These are phyloP conservation scores for Plasmodium knowlesi DNA, from an alignment of 169 alveolate species.

Conservation along the genomic window DNA sequence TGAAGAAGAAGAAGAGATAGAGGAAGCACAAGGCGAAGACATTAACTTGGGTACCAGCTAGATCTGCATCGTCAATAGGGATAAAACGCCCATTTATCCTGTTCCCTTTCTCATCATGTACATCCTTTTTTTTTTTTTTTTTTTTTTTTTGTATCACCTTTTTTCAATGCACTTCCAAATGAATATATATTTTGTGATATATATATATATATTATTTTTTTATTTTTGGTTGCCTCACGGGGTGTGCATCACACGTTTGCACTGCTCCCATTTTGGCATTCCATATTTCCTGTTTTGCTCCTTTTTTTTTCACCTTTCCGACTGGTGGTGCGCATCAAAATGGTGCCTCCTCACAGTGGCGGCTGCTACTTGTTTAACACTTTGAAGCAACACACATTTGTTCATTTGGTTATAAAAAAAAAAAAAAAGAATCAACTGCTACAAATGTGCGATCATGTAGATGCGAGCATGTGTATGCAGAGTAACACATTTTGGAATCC, in stretches of 20 bases:
- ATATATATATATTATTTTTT: no score
- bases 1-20: neutral
- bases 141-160: neutral
- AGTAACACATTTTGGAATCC: neutral
- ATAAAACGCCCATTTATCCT: neutral
- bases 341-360: neutral
- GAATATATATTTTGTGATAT: neutral
- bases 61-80: neutral
- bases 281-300: neutral
- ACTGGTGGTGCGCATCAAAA: neutral
- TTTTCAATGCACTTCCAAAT: neutral
- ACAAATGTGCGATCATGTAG: neutral
- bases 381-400: neutral
- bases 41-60: neutral
- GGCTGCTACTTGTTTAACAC: neutral
- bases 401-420: neutral
- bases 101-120: neutral
- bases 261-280: neutral
- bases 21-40: neutral
- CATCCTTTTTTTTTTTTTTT: no score
- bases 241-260: neutral
- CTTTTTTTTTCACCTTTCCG: neutral
- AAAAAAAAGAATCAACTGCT: neutral
- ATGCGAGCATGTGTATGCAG: neutral
- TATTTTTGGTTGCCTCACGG: neutral